Percentiles rank a stretch among this genome's conserved stretches.
Evolutionary conservation across 106 monocot species (phyloP).

Genomic region (Phalaenopsis aphrodite): DNA sequence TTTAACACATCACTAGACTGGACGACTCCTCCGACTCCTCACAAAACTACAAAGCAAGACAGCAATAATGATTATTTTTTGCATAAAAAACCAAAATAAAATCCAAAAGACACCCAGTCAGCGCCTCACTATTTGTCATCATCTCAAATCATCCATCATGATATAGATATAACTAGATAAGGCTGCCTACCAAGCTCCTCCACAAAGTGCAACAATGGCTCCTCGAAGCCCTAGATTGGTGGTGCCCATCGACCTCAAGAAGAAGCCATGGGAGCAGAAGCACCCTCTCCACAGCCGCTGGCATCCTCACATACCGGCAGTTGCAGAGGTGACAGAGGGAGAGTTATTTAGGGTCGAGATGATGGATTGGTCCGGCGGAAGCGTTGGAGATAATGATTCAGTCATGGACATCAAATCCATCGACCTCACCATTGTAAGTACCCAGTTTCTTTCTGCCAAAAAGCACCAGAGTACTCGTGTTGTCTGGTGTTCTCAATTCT

Average conservation of each 20-base stretch:
- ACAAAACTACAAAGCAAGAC: too few relatives aligned
- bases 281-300: slow-evolving; percentile 68
- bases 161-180: neutral
- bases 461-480: neutral
- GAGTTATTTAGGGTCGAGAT: slow-evolving; percentile 77
- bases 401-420: slow-evolving; percentile 58
- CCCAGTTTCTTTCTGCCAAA: neutral
- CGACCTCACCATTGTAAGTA: slow-evolving; percentile 56
- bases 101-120: neutral
- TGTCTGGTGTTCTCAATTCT: neutral
- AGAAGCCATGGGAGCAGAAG: slow-evolving; percentile 70
- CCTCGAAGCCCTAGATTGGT: slow-evolving; percentile 55
- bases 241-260: slow-evolving; percentile 64
- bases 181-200: neutral
- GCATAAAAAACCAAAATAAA: neutral
- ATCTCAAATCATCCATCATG: neutral
- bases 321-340: slow-evolving; percentile 54
- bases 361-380: slow-evolving; percentile 71
- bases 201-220: slow-evolving; percentile 27
- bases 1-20: too few relatives aligned
- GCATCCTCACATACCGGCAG: slow-evolving; percentile 74
- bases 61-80: neutral
- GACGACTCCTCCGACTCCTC: neutral
- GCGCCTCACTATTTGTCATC: neutral
- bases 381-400: slow-evolving; percentile 45